phyloP scores from a whole-genome alignment of 306 rosid genomes.

The Acacia melanoxylon region DNA sequence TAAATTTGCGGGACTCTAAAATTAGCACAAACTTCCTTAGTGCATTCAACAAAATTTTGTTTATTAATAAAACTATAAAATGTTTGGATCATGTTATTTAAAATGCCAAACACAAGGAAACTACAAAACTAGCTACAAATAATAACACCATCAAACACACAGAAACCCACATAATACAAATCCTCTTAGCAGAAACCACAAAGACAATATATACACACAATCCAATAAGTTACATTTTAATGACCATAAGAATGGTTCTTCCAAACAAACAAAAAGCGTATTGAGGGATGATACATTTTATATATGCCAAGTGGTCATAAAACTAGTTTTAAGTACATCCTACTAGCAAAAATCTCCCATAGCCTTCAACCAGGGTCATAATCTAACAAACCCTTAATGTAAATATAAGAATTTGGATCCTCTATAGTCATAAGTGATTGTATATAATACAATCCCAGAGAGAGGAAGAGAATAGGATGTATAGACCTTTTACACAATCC shows the following conservation, averaged over 20 bases:
- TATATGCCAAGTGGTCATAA: not conserved
- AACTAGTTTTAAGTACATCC: conserved; percentile 18
- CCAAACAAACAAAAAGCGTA: not conserved
- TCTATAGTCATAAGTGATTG: not conserved
- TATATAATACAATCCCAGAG: not conserved
- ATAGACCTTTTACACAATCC: not conserved
- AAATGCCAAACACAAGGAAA: too few relatives aligned
- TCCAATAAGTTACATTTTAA: not conserved
- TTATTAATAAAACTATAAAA: too few relatives aligned
- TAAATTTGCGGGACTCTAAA: too few relatives aligned
- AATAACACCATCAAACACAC: not conserved
- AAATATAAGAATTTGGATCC: not conserved
- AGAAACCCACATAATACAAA: not conserved
- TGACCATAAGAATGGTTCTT: not conserved
- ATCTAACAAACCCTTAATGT: not conserved
- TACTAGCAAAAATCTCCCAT: conserved; percentile 4
- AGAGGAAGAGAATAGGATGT: not conserved
- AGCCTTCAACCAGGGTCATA: not conserved
- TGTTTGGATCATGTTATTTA: too few relatives aligned
- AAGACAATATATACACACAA: not conserved
- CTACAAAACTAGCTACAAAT: not conserved
- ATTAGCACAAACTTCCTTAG: too few relatives aligned
- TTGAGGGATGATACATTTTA: not conserved
- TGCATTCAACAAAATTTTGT: too few relatives aligned
- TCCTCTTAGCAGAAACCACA: not conserved